phyloP scores from a whole-genome alignment of 2,329 filamentous ascomycete genomes.

The Claviceps sp. region DNA sequence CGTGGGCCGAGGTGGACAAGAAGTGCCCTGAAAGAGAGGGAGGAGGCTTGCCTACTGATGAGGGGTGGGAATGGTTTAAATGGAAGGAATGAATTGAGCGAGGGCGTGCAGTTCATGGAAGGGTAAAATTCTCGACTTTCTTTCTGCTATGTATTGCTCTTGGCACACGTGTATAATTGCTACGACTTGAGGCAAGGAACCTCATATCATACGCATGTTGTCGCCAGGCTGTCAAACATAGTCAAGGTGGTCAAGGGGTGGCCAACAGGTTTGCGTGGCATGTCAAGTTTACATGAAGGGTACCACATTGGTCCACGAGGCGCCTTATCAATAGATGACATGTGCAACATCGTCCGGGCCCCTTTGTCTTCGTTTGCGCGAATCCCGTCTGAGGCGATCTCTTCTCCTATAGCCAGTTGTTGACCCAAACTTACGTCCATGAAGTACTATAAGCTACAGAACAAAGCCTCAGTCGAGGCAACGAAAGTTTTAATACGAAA shows the following conservation, averaged over 20 bases:
- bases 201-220: neutral
- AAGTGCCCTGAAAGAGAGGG: neutral
- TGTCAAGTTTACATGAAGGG: too few relatives aligned
- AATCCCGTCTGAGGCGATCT: too few relatives aligned
- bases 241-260: neutral
- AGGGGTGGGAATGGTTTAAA: neutral
- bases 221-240: neutral
- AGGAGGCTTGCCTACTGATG: neutral
- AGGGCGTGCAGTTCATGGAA: neutral
- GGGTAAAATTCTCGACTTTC: neutral
- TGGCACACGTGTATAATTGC: neutral
- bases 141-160: neutral
- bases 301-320: too few relatives aligned
- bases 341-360: too few relatives aligned
- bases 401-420: too few relatives aligned
- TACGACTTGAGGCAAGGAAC: neutral
- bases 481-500: too few relatives aligned
- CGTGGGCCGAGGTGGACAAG: constrained; percentile 17
- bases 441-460: too few relatives aligned
- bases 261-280: neutral
- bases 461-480: too few relatives aligned
- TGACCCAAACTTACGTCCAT: too few relatives aligned
- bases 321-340: too few relatives aligned
- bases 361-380: too few relatives aligned
- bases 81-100: neutral